These are phyloP conservation scores for Salix dunnii DNA, from an alignment of 345 rosid genomes.

Conservation along the genomic window DNA sequence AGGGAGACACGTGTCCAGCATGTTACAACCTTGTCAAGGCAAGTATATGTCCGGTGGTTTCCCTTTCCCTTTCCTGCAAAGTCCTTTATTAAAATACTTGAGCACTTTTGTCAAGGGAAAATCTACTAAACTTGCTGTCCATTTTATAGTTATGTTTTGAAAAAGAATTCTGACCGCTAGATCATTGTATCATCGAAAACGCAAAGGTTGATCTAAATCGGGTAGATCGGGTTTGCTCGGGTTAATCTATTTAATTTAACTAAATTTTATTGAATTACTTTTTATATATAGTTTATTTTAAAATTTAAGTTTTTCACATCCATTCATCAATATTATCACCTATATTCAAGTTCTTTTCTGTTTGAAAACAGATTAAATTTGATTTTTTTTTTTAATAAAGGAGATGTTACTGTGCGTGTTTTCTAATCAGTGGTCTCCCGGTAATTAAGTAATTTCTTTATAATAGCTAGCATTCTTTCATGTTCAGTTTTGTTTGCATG, in stretches of 20 bases:
- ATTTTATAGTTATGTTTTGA: too few species aligned
- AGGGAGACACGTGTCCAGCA: neutral
- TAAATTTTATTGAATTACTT: too few species aligned
- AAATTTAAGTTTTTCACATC: too few species aligned
- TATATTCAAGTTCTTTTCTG: neutral
- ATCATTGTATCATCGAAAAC: too few species aligned
- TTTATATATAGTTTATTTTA: too few species aligned
- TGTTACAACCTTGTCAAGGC: neutral
- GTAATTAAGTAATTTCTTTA: neutral
- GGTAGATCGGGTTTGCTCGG: too few species aligned
- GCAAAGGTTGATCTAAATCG: too few species aligned
- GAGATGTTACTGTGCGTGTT: neutral
- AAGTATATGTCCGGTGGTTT: neutral
- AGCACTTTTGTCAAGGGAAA: neutral
- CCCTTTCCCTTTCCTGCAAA: neutral
- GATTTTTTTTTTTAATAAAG: too few species aligned
- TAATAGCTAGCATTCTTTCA: neutral
- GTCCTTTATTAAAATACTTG: neutral
- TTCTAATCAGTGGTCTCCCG: neutral
- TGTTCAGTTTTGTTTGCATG: neutral
- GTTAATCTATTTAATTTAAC: too few species aligned
- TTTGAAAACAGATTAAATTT: neutral
- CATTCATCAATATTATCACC: too few species aligned
- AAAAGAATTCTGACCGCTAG: too few species aligned
- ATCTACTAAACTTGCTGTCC: neutral